A percentile compares a stretch with the other conserved stretches of the same genome.
Conservation (phyloP, 768 basidiomycete species). For the Lentinula boryana region DNA sequence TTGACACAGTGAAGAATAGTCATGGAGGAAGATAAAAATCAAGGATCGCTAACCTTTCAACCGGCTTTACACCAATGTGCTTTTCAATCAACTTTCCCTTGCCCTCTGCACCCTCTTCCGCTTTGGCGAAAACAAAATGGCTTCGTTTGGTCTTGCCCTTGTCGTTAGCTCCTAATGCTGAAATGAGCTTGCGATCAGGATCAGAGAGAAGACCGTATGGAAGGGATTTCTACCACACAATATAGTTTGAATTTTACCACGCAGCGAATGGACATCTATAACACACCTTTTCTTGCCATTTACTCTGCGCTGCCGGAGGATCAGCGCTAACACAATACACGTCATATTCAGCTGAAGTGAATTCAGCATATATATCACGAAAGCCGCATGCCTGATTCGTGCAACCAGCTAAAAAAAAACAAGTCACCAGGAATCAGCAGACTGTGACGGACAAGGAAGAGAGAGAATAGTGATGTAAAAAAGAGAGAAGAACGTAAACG, state of each 20-base stretch:
- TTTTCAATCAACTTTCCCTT: conserved; percentile 72
- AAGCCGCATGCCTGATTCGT: conserved; percentile 92
- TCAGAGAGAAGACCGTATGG: conserved; percentile 88
- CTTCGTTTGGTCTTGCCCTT: conserved; percentile 85
- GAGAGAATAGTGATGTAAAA: neutral
- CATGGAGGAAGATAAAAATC: neutral
- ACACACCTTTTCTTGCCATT: conserved; percentile 82
- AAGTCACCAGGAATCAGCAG: neutral
- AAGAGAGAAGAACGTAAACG: conserved; percentile 18
- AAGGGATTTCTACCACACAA: conserved; percentile 57
- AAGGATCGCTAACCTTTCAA: conserved; percentile 53
- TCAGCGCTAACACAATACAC: conserved; percentile 87
- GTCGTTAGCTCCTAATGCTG: conserved; percentile 73
- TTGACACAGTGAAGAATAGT: neutral
- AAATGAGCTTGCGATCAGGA: conserved; percentile 74
- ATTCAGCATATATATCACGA: conserved; percentile 77
- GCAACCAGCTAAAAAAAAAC: conserved; percentile 61
- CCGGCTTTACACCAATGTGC: conserved; percentile 81
- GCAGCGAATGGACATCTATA: neutral
- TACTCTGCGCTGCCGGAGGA: conserved; percentile 63
- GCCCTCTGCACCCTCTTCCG: conserved; percentile 18
- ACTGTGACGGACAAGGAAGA: neutral
- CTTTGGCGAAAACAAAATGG: conserved; percentile 91
- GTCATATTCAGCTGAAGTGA: conserved; percentile 57
- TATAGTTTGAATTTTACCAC: neutral